phyloP scores from a whole-genome alignment of 2,329 filamentous ascomycete genomes.

The Neonectria faginata region DNA sequence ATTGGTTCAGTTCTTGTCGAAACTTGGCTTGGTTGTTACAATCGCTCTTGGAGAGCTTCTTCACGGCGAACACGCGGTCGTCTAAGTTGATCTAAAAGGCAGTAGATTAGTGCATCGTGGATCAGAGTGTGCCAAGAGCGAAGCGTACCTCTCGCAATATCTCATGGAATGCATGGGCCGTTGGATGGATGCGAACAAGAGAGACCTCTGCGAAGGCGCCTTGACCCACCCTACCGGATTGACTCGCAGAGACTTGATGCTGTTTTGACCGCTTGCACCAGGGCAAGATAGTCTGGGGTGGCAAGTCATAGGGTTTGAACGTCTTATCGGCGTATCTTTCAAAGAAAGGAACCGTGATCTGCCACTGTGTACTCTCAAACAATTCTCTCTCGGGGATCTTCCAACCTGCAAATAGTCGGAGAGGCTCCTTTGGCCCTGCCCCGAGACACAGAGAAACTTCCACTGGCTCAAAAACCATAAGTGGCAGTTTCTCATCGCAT shows the following conservation, averaged over 20 bases:
- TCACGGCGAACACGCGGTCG: constrained; percentile 20
- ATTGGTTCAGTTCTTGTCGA: not conserved
- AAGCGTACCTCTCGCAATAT: not conserved
- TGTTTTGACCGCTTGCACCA: not conserved
- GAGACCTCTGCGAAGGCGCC: constrained; percentile 4
- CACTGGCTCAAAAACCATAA: not conserved
- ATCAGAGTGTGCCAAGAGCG: not conserved
- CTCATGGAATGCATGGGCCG: constrained; percentile 9
- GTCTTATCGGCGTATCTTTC: not conserved
- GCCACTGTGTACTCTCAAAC: constrained; percentile 5
- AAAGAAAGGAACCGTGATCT: constrained; percentile 13
- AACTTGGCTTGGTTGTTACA: not conserved
- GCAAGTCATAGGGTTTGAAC: not conserved
- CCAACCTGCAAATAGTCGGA: constrained; percentile 5
- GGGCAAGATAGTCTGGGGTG: not conserved
- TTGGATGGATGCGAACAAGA: constrained; percentile 8
- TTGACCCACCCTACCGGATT: not conserved
- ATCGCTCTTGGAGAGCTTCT: not conserved
- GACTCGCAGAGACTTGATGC: not conserved
- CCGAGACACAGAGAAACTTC: not conserved
- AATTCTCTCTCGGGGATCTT: not conserved
- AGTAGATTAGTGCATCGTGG: not conserved
- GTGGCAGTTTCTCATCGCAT: constrained; percentile 6
- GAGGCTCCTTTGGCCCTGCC: not conserved
- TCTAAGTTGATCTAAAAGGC: constrained; percentile 7